Evolutionary conservation across 2,329 filamentous ascomycete genomes (phyloP).

Genomic region (Tolypocladium amazonense): DNA sequence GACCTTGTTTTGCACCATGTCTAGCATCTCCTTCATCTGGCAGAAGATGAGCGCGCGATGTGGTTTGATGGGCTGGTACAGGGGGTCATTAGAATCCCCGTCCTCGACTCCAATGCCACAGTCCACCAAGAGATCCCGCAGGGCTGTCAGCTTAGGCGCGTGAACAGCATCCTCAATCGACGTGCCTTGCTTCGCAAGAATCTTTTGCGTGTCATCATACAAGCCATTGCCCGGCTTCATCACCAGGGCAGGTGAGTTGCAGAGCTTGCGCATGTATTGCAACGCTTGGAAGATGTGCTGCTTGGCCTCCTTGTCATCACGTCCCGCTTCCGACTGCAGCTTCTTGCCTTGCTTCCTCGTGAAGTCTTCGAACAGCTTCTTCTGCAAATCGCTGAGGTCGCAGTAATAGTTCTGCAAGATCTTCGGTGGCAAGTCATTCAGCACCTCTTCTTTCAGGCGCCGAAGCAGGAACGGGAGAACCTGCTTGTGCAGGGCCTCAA

Average conservation of each 20-base stretch:
- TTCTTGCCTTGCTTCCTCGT: conserved; percentile 86
- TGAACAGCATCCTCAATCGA: conserved; percentile 76
- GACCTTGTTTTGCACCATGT: conserved; percentile 95
- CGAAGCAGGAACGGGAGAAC: conserved; percentile 92
- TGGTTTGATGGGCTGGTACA: conserved; percentile 79
- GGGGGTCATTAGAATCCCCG: conserved; percentile 44
- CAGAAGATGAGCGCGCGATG: conserved; percentile 96
- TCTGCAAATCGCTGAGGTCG: conserved; percentile 88
- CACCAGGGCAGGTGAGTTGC: conserved; percentile 92
- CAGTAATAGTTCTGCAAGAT: conserved; percentile 99
- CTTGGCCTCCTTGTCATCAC: conserved; percentile 84
- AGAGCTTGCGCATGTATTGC: conserved; percentile 99
- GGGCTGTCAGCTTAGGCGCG: conserved; percentile 82
- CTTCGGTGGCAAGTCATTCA: conserved; percentile 94
- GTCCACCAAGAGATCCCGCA: conserved; percentile 91
- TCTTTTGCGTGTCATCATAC: conserved; percentile 77
- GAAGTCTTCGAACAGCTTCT: conserved; percentile 93
- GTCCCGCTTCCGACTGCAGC: conserved; percentile 71
- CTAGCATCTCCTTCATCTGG: conserved; percentile 99
- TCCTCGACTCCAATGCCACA: conserved; percentile 85
- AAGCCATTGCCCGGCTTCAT: conserved; percentile 89
- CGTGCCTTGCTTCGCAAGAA: conserved; percentile 69
- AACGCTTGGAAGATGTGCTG: conserved; percentile 98
- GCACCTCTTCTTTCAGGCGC: conserved; percentile 92
- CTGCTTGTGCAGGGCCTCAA: conserved; percentile 97